Evolutionary conservation across 2,329 filamentous ascomycete species (phyloP).

Genomic region (Gyromitra esculenta): DNA sequence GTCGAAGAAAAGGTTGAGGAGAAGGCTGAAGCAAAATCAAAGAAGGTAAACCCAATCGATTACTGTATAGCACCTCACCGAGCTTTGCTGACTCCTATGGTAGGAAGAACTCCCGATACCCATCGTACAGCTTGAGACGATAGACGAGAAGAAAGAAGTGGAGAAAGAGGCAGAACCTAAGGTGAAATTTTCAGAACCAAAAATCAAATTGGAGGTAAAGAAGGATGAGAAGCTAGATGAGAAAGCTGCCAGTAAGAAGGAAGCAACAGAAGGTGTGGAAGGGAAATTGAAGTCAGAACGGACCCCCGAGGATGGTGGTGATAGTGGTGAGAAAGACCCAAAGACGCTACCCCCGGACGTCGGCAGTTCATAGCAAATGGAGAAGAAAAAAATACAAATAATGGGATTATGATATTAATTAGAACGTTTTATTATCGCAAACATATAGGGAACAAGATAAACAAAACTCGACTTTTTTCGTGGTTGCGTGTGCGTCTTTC

Average conservation of each 20-base stretch:
- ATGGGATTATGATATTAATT: slow-evolving; percentile 47
- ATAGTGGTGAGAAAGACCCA: slow-evolving; percentile 50
- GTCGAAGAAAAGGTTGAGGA: slow-evolving; percentile 9
- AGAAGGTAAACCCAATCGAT: slow-evolving; percentile 33
- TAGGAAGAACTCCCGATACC: slow-evolving; percentile 31
- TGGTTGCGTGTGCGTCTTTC: slow-evolving; percentile 49
- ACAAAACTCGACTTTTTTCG: slow-evolving; percentile 49
- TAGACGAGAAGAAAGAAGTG: slow-evolving; percentile 55
- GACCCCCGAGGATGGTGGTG: slow-evolving; percentile 29
- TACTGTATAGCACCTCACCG: not conserved
- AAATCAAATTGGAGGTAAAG: slow-evolving; percentile 39
- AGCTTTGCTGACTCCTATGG: slow-evolving; percentile 19
- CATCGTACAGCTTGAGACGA: slow-evolving; percentile 39
- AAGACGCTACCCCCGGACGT: slow-evolving; percentile 36
- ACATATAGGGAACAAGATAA: slow-evolving; percentile 43
- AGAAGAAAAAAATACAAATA: slow-evolving; percentile 19
- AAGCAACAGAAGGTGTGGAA: slow-evolving; percentile 35
- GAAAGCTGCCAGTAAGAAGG: slow-evolving; percentile 56
- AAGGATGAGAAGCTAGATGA: slow-evolving; percentile 46
- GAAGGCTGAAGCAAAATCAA: slow-evolving; percentile 56
- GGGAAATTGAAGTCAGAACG: slow-evolving; percentile 28
- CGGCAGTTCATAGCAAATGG: slow-evolving; percentile 12
- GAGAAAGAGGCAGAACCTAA: slow-evolving; percentile 53
- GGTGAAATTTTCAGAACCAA: slow-evolving; percentile 45
- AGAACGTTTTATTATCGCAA: slow-evolving; percentile 34